Evolutionary conservation across 116 monocot genomes (phyloP).

Genomic region (Phalaenopsis hybrid): DNA sequence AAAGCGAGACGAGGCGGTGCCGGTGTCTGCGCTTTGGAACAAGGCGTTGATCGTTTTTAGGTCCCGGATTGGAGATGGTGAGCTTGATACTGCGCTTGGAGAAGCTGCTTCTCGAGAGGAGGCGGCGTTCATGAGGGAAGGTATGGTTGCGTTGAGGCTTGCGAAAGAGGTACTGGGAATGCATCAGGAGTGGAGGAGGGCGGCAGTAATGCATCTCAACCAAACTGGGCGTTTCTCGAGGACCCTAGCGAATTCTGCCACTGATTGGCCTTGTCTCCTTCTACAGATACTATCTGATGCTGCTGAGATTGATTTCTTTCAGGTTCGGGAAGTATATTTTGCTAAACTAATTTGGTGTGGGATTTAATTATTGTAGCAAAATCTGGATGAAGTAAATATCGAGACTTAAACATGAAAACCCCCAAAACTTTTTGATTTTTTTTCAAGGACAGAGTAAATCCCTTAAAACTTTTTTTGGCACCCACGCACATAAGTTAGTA

Average conservation of each 20-base stretch:
- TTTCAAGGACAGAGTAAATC: too few relatives aligned
- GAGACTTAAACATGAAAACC: too few relatives aligned
- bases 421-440: too few relatives aligned
- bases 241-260: conserved; percentile 57
- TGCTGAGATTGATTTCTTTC: conserved; percentile 66
- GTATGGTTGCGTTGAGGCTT: conserved; percentile 40
- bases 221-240: conserved; percentile 54
- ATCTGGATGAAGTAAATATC: too few relatives aligned
- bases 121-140: conserved; percentile 58
- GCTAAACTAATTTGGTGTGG: background rate
- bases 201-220: conserved; percentile 56
- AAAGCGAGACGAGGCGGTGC: conserved; percentile 6
- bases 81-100: conserved; percentile 6
- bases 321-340: conserved; percentile 34
- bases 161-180: conserved; percentile 76
- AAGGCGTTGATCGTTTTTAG: conserved; percentile 48
- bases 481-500: too few relatives aligned
- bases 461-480: too few relatives aligned
- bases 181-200: conserved; percentile 65
- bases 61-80: conserved; percentile 12
- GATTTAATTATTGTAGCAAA: too few relatives aligned
- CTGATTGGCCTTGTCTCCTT: conserved; percentile 86
- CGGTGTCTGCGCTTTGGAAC: conserved; percentile 49
- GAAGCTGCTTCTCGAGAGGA: conserved; percentile 32
- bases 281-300: conserved; percentile 71